Evolutionary conservation across 129 eudicot species (phyloP), one percentile per base, ranked within the genome.

Genomic region (Deinandra increscens): DNA sequence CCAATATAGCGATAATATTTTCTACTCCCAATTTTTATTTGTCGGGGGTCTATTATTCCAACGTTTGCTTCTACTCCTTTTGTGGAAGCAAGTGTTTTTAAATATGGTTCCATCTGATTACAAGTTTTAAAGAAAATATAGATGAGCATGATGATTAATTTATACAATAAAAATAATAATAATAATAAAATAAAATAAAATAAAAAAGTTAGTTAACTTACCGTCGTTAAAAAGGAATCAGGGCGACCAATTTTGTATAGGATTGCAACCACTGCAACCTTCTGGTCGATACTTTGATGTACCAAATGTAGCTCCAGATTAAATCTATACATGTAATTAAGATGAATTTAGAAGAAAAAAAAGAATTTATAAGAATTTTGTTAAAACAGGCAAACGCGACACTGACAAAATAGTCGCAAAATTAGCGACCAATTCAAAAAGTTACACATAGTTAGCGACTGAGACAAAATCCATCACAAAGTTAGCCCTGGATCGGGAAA

Each of bases 221-320:
- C 91, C 91, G 19, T 70, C 4, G 79, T 41, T 34, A 85, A 33
- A 64, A 85, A 81, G 7, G 85, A 37, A 73, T 85, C 81, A 0
- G 81, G 74, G 9, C 69, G 77, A 1, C 91, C 91, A 10, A 82
- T 60, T 55, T 76, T 74, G 81, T 85, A 85, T 65, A 85, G 15
- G 64, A 80, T 74, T 45, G 83, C 91, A 6, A 85, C 54, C 31
- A 85, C 91, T 34, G 91, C 87, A 70, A 33, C 43, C 5, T 76
- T 75, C 22, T 63, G 51, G 14, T 77, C 75, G 3, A 19, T 18
- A 36, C 83, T 79, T 26, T 74, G 39, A 42, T 85, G 91, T 43
- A 85, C 91, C 80, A 85, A 41, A 38, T 85, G 91, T 23, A 71
- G 23, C 74, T 85, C 87, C 46, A 85, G 69, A 71, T 73, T 81